Evolutionary conservation across 2,329 filamentous ascomycete genomes (phyloP), one percentile per base, ranked within the genome.

Genomic region (Botrytis medusae): DNA sequence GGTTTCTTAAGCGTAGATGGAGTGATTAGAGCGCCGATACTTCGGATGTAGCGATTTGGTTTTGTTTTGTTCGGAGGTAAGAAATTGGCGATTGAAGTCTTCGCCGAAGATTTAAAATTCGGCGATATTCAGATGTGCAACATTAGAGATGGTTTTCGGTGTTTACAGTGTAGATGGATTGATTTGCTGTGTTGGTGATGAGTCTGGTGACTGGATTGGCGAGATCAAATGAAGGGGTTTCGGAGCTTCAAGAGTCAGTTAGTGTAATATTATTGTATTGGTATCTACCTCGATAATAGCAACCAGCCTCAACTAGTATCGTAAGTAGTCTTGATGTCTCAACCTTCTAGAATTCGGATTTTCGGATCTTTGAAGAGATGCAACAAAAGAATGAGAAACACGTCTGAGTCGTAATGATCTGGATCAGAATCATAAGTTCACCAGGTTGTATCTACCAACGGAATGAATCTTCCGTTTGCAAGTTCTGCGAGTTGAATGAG

Each of bases 221-320:
- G 64, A 67, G 64, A 61, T 29, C 51, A 54, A 54, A 64, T 67
- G 64, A 67, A 67, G 46, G 42, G 64, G 62, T 54, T 40, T 54
- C 64, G 64, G 64, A 29, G 32, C 34, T 40, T 54, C 51, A 54
- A 54, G 14, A 54, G 25, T 54, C 14, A 29, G n/a, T 29, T 29
- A 9, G 51, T 54, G 51, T 29, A 29, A 29, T 54, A 20, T 7
- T 54, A 20, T 7, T 67, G 44, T 51, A 18, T 62, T 25, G 25
- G 6, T 62, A 14, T 16, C 29, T 40, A 25, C 22, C 37, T 8
- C n/a, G n/a, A 54, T 32, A 34, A 37, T 32, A 37, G 12, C 46
- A 48, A 40, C 40, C 25, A 29, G 25, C 12, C 4, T 37, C 63
- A 32, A 48, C 20, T 48, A 34, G 20, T 9, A 29, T 14, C 59